Conservation (phyloP, 192 early-diverging fungal species). For the Gonapodya prolifera region DNA sequence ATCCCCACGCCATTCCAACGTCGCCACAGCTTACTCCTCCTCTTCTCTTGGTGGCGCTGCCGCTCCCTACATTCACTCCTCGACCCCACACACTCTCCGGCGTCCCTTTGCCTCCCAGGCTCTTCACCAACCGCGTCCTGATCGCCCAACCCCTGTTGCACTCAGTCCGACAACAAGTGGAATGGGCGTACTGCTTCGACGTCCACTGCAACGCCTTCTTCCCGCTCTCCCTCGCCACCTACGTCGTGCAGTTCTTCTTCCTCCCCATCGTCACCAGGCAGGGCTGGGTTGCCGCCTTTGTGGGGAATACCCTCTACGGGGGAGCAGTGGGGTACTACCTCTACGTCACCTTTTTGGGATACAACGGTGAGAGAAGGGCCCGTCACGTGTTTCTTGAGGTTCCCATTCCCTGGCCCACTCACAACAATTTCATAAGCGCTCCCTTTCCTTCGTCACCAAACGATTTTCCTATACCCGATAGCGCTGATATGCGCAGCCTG, state of each 20-base stretch:
- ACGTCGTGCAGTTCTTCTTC: slow-evolving; percentile 90
- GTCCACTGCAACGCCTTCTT: slow-evolving; percentile 97
- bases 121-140: slow-evolving; percentile 68
- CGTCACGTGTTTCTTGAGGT: slow-evolving; percentile 5
- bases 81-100: neutral
- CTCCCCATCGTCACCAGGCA: slow-evolving; percentile 65
- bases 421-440: too few relatives aligned
- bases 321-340: slow-evolving; percentile 64
- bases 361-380: slow-evolving; percentile 80
- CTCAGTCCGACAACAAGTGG: slow-evolving; percentile 72
- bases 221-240: too few relatives aligned
- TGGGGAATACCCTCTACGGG: slow-evolving; percentile 85
- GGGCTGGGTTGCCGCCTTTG: slow-evolving; percentile 64
- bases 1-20: neutral
- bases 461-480: slow-evolving; percentile 80
- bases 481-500: slow-evolving; percentile 48
- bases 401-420: neutral
- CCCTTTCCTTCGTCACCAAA: slow-evolving; percentile 82
- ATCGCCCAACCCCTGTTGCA: slow-evolving; percentile 61
- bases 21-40: too few relatives aligned
- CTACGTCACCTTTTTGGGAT: slow-evolving; percentile 87
- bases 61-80: too few relatives aligned
- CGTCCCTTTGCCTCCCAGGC: slow-evolving; percentile 23
- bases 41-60: too few relatives aligned
- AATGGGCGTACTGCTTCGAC: slow-evolving; percentile 95